Evolutionary conservation across 345 rosid species (phyloP).

Genomic region (Citrus reticulata): DNA sequence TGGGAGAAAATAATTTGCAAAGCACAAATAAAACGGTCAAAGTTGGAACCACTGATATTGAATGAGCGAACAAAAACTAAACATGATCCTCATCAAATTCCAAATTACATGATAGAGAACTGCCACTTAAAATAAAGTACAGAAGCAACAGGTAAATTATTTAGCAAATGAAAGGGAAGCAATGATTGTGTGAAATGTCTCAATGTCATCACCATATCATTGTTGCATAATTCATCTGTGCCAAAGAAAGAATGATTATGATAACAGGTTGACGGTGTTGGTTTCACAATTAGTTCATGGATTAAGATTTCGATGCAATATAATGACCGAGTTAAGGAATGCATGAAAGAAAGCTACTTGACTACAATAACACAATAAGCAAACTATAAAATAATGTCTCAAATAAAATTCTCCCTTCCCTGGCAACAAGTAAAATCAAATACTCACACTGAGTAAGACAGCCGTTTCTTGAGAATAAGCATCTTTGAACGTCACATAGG

Average conservation of each 20-base stretch:
- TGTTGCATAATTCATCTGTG: background rate
- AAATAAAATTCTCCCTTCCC: background rate
- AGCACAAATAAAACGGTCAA: background rate
- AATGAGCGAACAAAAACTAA: background rate
- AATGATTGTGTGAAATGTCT: background rate
- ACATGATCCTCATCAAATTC: background rate
- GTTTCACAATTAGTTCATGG: background rate
- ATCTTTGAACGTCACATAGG: slow-evolving; percentile 73
- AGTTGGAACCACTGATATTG: background rate
- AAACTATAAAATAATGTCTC: background rate
- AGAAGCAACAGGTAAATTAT: background rate
- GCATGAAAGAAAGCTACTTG: background rate
- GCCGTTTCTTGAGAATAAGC: slow-evolving; percentile 84
- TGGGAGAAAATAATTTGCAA: background rate
- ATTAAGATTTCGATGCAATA: background rate
- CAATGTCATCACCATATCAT: background rate
- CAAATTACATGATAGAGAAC: background rate
- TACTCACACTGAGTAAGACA: slow-evolving; percentile 69
- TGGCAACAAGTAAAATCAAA: background rate
- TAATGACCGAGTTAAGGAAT: background rate
- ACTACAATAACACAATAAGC: background rate
- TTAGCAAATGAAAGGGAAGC: background rate
- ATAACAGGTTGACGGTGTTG: background rate
- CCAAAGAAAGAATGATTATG: background rate
- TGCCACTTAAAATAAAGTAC: background rate